phyloP scores from a whole-genome alignment of 768 basidiomycete species.

The Pleurotus pulmonarius region DNA sequence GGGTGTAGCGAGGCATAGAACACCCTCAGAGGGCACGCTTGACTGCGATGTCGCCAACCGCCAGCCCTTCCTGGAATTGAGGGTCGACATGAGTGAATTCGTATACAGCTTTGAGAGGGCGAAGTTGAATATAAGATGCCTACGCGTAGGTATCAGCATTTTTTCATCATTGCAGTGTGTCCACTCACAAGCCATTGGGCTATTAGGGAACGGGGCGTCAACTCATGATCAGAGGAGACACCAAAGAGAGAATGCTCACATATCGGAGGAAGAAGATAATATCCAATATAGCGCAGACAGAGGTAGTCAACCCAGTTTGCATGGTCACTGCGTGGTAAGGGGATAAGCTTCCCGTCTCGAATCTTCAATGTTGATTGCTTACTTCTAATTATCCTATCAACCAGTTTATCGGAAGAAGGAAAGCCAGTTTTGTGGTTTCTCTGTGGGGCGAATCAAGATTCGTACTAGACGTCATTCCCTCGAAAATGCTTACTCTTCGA shows the following conservation, averaged over 20 bases:
- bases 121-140: slow-evolving; percentile 35
- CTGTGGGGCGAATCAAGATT: slow-evolving; percentile 15
- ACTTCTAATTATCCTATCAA: slow-evolving; percentile 41
- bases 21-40: neutral
- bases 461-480: no score
- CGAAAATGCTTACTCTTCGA: no score
- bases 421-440: slow-evolving; percentile 39
- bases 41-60: slow-evolving; percentile 11
- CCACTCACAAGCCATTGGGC: slow-evolving; percentile 21
- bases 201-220: neutral
- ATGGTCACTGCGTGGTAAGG: slow-evolving; percentile 27
- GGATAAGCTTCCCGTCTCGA: no score
- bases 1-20: neutral
- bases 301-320: slow-evolving; percentile 32
- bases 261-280: slow-evolving; percentile 27
- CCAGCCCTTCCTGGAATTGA: slow-evolving; percentile 32
- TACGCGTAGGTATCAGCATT: slow-evolving; percentile 8
- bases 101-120: slow-evolving; percentile 37
- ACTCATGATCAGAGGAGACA: no score
- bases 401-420: slow-evolving; percentile 31
- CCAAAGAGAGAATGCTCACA: slow-evolving; percentile 14
- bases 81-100: slow-evolving; percentile 33
- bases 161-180: neutral
- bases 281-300: slow-evolving; percentile 28
- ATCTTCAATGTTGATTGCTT: neutral